phyloP scores from a whole-genome alignment of 2,329 filamentous ascomycete genomes.

The Triangularia setosa region DNA sequence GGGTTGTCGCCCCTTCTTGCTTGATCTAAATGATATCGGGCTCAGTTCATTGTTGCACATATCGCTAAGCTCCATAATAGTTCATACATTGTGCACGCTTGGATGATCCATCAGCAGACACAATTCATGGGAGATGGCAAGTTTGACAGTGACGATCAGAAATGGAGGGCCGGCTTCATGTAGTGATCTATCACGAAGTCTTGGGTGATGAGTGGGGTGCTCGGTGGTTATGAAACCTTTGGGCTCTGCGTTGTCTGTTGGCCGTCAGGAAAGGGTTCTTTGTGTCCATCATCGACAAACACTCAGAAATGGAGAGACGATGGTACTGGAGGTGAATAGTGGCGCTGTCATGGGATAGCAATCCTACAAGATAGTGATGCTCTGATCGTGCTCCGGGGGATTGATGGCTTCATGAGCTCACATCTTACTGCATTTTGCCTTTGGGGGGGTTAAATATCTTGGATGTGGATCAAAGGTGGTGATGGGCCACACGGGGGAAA shows the following conservation, averaged over 20 bases:
- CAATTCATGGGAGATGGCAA: background rate
- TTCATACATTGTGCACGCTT: background rate
- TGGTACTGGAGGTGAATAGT: too few relatives aligned
- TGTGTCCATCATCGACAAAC: too few relatives aligned
- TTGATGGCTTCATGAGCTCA: background rate
- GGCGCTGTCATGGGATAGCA: too few relatives aligned
- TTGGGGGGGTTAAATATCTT: background rate
- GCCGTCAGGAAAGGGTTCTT: too few relatives aligned
- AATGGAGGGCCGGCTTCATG: background rate
- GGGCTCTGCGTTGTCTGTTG: too few relatives aligned
- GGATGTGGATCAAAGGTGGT: background rate
- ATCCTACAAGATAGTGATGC: background rate
- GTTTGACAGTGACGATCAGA: background rate
- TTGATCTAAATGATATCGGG: background rate
- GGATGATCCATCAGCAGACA: background rate
- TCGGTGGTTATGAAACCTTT: too few relatives aligned
- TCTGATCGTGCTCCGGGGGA: background rate
- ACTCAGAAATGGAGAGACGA: too few relatives aligned
- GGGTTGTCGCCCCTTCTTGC: background rate
- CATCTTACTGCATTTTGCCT: background rate
- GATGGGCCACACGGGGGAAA: background rate
- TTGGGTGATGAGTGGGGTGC: background rate
- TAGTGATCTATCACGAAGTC: background rate
- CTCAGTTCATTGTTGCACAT: background rate
- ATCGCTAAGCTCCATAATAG: background rate